phyloP scores from a whole-genome alignment of 2,329 filamentous ascomycete species.

The Cordyceps farinosa region DNA sequence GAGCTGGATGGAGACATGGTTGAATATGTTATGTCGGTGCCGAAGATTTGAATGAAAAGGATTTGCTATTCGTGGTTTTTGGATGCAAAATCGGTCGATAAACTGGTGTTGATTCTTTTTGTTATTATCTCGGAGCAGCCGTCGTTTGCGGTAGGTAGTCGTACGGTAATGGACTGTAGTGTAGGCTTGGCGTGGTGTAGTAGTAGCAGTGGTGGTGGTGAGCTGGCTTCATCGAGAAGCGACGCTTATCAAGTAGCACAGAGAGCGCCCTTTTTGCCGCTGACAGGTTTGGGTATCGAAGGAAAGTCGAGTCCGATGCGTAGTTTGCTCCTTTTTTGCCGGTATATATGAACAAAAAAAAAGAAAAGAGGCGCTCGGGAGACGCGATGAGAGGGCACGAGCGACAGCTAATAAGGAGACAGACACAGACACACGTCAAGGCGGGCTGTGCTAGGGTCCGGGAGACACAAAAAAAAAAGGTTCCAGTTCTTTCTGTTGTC shows the following conservation, averaged over 20 bases:
- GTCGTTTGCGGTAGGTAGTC: neutral
- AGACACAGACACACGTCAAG: neutral
- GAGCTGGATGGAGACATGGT: slow-evolving; percentile 1
- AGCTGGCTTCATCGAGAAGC: neutral
- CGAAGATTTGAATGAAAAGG: neutral
- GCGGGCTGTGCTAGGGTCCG: neutral
- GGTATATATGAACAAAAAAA: neutral
- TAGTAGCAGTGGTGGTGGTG: neutral
- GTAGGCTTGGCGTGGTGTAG: neutral
- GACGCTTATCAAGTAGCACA: neutral
- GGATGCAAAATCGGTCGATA: neutral
- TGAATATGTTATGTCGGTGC: neutral
- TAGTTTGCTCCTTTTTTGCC: neutral
- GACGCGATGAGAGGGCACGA: neutral
- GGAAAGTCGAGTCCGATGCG: neutral
- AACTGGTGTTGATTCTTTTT: neutral
- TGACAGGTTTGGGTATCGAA: neutral
- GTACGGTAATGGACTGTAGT: neutral
- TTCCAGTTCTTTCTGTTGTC: neutral
- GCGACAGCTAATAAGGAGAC: neutral
- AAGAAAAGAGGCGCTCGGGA: neutral
- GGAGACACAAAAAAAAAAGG: neutral
- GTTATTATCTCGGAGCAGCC: neutral
- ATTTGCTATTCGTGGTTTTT: neutral
- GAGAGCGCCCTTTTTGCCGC: neutral